Evolutionary conservation across 257 asterid species (phyloP).

Genomic region (Thymus mandschuricus): DNA sequence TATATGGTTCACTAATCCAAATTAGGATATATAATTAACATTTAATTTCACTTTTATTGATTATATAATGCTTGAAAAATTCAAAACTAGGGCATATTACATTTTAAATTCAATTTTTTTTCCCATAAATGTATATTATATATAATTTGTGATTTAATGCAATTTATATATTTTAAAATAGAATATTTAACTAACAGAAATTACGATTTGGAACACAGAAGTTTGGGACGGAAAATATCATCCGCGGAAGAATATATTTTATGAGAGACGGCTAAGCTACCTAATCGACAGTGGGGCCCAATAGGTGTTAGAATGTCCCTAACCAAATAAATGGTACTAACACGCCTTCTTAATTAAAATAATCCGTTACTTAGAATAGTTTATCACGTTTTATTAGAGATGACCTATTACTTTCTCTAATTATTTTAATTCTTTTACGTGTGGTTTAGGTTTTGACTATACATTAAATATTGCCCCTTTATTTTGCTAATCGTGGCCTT

Average conservation of each 20-base stretch:
- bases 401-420: neutral
- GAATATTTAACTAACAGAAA: no score
- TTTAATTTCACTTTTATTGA: no score
- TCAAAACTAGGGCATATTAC: no score
- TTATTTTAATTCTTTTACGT: neutral
- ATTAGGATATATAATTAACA: no score
- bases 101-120: no score
- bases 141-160: no score
- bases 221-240: no score
- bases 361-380: neutral
- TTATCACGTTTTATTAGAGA: neutral
- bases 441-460: neutral
- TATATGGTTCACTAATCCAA: no score
- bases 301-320: slow-evolving; percentile 30
- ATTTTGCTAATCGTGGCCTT: neutral
- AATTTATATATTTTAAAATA: no score
- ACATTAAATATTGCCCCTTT: neutral
- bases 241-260: neutral
- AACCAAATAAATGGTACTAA: slow-evolving; percentile 8
- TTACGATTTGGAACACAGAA: no score
- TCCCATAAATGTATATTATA: no score
- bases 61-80: no score
- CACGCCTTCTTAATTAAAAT: neutral
- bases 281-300: slow-evolving; percentile 12
- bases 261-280: slow-evolving; percentile 30